These are phyloP conservation scores for Wickerhamomyces sp. DNA, from an alignment of 1,139 yeast genomes.

Conservation along the genomic window DNA sequence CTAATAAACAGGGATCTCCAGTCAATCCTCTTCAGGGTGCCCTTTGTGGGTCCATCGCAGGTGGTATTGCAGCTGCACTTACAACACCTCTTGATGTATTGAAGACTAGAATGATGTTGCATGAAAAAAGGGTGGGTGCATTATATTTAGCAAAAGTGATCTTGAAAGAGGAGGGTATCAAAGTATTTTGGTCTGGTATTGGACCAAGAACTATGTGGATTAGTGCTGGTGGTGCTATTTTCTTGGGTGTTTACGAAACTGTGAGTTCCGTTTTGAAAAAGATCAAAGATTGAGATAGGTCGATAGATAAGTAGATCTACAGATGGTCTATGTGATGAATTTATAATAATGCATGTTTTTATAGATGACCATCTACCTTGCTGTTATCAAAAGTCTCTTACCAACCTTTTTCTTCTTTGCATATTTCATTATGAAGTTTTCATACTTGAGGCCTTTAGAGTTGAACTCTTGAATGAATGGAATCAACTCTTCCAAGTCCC, in stretches of 20 bases:
- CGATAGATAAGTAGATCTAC: too few relatives aligned
- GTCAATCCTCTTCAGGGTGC: conserved; percentile 78
- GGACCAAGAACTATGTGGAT: conserved; percentile 98
- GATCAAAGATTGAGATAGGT: neutral
- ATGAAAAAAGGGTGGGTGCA: conserved; percentile 45
- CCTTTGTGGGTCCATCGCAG: conserved; percentile 89
- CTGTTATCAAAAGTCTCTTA: conserved; percentile 35
- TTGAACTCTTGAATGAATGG: conserved; percentile 64
- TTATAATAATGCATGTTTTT: neutral
- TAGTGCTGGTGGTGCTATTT: conserved; percentile 96
- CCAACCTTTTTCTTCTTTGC: conserved; percentile 64
- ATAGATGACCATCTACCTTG: conserved; percentile 10
- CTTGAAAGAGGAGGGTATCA: conserved; percentile 58
- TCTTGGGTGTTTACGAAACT: conserved; percentile 87
- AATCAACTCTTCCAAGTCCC: conserved; percentile 69
- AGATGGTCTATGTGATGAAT: neutral
- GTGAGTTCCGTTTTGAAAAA: conserved; percentile 36
- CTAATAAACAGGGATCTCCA: conserved; percentile 30
- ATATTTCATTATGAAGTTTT: conserved; percentile 67
- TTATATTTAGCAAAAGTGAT: conserved; percentile 41
- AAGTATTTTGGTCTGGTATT: conserved; percentile 72
- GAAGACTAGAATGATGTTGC: conserved; percentile 87
- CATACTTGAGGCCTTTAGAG: conserved; percentile 54
- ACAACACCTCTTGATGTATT: conserved; percentile 94
- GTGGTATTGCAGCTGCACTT: conserved; percentile 88